phyloP scores from a whole-genome alignment of 2,329 filamentous ascomycete genomes.

The Aspergillus versicolor region DNA sequence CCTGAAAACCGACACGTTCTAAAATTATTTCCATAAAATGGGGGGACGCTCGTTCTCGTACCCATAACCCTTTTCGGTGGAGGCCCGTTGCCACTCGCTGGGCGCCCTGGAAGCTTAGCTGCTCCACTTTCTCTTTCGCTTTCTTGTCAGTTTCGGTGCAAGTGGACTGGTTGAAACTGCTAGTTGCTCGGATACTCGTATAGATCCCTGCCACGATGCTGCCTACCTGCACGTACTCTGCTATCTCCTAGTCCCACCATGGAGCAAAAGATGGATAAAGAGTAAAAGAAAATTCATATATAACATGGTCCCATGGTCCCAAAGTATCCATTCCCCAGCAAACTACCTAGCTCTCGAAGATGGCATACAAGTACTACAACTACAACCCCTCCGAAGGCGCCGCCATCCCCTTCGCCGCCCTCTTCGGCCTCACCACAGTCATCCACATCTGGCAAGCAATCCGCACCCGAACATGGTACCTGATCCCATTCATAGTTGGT shows the following conservation, averaged over 20 bases:
- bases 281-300: background rate
- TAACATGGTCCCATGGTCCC: background rate
- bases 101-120: background rate
- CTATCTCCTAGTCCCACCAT: too few species aligned
- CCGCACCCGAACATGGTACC: slow-evolving; percentile 26
- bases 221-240: too few species aligned
- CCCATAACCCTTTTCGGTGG: background rate
- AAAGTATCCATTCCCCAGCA: background rate
- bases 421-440: slow-evolving; percentile 20
- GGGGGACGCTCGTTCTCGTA: slow-evolving; percentile 2
- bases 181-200: too few species aligned
- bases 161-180: too few species aligned
- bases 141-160: too few species aligned
- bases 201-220: too few species aligned
- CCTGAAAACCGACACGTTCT: too few species aligned
- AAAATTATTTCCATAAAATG: too few species aligned
- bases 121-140: background rate
- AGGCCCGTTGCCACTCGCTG: background rate
- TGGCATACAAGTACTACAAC: slow-evolving; percentile 15
- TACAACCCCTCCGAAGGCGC: slow-evolving; percentile 28
- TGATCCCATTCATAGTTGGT: slow-evolving; percentile 32
- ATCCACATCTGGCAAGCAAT: slow-evolving; percentile 25
- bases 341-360: background rate
- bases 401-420: slow-evolving; percentile 23
- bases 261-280: too few species aligned